phyloP scores from a whole-genome alignment of 805 yeast genomes.

The Pichia pseudocactophila region DNA sequence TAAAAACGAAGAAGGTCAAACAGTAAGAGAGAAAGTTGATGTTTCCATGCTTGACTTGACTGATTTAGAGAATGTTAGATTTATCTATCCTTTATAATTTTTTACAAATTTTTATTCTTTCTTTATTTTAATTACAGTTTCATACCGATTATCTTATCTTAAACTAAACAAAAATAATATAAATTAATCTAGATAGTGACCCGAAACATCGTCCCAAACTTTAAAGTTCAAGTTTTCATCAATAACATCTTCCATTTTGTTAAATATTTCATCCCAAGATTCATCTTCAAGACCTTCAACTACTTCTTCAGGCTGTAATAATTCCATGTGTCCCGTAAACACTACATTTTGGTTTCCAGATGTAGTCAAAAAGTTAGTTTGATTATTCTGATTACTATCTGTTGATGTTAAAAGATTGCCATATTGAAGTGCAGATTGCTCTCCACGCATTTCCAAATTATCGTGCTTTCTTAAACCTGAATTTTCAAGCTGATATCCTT shows the following conservation, averaged over 20 bases:
- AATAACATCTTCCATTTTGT: conserved; percentile 14
- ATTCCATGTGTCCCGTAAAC: background rate
- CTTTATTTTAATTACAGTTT: no score
- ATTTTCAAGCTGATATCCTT: background rate
- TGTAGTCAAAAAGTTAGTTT: background rate
- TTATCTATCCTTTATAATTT: conserved; percentile 36
- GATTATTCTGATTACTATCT: background rate
- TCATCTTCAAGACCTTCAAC: conserved; percentile 10
- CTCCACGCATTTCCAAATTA: background rate
- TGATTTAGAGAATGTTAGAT: conserved; percentile 38
- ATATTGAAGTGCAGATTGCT: background rate
- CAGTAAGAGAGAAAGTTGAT: conserved; percentile 25
- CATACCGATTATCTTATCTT: no score
- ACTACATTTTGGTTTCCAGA: background rate
- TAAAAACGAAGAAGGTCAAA: conserved; percentile 24
- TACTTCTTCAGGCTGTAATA: background rate
- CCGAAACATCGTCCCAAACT: conserved; percentile 19
- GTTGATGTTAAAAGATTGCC: background rate
- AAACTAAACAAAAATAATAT: no score
- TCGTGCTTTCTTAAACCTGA: background rate
- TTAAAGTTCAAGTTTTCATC: conserved; percentile 16
- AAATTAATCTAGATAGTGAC: conserved; percentile 8
- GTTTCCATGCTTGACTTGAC: conserved; percentile 41
- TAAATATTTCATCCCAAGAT: conserved; percentile 15
- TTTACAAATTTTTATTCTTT: no score